Percentiles rank a stretch among this genome's conserved stretches.
Evolutionary conservation across 768 basidiomycete species (phyloP).

Genomic region (Russula dissimulans): DNA sequence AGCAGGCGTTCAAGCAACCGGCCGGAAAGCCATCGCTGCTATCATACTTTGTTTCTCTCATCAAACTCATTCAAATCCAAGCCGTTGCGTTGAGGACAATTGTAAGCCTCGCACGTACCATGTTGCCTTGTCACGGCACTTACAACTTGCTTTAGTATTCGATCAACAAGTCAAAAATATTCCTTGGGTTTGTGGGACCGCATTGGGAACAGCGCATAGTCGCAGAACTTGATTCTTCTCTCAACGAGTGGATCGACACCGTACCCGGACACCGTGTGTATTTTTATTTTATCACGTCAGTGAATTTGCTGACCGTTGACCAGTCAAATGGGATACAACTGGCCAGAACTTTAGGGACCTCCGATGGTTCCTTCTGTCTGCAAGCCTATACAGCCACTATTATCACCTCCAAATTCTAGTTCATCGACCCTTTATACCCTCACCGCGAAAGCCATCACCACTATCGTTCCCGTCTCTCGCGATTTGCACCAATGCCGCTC

Average conservation of each 20-base stretch:
- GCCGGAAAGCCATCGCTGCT: constrained; percentile 43
- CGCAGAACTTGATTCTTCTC: constrained; percentile 37
- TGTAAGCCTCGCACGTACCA: constrained; percentile 25
- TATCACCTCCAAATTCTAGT: constrained; percentile 38
- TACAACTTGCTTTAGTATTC: constrained; percentile 44
- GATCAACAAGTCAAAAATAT: constrained; percentile 53
- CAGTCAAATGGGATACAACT: constrained; percentile 22
- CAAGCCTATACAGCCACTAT: constrained; percentile 32
- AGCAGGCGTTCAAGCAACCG: constrained; percentile 50
- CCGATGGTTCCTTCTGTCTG: constrained; percentile 28
- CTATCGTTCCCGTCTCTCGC: constrained; percentile 38
- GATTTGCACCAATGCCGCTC: constrained; percentile 43
- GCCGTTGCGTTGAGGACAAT: constrained; percentile 56
- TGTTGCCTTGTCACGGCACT: background rate
- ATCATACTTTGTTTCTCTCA: constrained; percentile 43
- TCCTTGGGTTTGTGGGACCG: constrained; percentile 41
- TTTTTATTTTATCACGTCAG: background rate
- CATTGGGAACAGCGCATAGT: constrained; percentile 42
- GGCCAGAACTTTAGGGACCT: constrained; percentile 17
- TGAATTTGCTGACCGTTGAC: background rate
- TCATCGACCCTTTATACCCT: constrained; percentile 41
- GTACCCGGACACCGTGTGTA: constrained; percentile 32
- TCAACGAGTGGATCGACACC: constrained; percentile 39
- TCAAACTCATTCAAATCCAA: constrained; percentile 56
- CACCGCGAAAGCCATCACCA: constrained; percentile 26